Evolutionary conservation across 176 grass and related monocot species (phyloP).

Genomic region (Raddia distichophylla): DNA sequence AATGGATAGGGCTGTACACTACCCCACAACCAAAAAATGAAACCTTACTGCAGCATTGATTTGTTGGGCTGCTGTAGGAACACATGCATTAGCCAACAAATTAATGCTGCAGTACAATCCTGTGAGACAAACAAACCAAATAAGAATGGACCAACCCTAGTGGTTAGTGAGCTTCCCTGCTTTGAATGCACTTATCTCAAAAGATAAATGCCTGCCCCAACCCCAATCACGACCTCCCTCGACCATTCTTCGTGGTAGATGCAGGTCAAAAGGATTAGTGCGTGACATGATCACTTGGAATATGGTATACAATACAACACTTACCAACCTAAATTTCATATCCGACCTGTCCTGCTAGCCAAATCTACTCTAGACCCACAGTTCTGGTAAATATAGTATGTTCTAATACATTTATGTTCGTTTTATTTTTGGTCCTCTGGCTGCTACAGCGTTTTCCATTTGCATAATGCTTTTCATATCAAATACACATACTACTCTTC

Average conservation of each 20-base stretch:
- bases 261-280: background rate
- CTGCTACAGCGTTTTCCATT: background rate
- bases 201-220: conserved; percentile 13
- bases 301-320: background rate
- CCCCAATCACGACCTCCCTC: background rate
- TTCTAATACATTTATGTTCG: conserved; percentile 14
- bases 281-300: background rate
- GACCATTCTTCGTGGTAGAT: conserved; percentile 5
- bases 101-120: conserved; percentile 2
- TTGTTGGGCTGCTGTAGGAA: no score
- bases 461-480: background rate
- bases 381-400: conserved; percentile 1
- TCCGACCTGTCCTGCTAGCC: background rate
- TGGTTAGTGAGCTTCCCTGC: background rate
- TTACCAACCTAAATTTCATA: conserved; percentile 9
- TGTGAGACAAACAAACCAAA: background rate
- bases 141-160: background rate
- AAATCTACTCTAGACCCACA: background rate
- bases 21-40: no score
- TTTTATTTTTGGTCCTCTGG: background rate
- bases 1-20: background rate
- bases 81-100: conserved; percentile 22
- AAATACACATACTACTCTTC: background rate
- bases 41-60: no score
- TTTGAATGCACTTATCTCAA: background rate